These are phyloP conservation scores for Acorus calamus DNA, from an alignment of 106 monocot species.

Conservation along the genomic window DNA sequence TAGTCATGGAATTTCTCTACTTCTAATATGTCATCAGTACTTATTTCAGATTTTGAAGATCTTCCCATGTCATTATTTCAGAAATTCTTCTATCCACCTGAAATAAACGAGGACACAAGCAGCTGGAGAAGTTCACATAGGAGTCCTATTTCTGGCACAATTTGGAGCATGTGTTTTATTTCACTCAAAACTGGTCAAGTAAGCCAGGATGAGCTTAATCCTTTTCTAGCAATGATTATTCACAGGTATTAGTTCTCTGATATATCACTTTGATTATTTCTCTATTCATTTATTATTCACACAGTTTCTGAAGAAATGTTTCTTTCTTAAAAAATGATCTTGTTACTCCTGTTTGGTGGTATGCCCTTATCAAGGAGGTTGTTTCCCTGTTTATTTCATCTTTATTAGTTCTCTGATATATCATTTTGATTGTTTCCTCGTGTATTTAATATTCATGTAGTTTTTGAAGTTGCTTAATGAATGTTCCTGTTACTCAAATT, in stretches of 20 bases:
- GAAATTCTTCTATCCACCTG: conserved; percentile 77
- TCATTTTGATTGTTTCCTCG: background rate
- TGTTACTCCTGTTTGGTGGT: no score
- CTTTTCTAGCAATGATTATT: conserved; percentile 62
- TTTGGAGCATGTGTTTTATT: conserved; percentile 98
- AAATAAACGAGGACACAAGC: conserved; percentile 36
- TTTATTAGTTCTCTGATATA: conserved; percentile 27
- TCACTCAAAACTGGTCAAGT: conserved; percentile 26
- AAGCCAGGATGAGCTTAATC: conserved; percentile 31
- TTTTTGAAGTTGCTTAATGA: background rate
- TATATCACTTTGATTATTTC: conserved; percentile 8
- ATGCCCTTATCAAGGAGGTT: no score
- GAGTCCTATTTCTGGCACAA: conserved; percentile 47
- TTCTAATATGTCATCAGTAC: conserved; percentile 39
- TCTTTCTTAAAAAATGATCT: no score
- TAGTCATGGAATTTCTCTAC: no score
- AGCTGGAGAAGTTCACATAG: conserved; percentile 10
- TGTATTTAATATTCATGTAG: background rate
- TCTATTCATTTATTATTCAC: background rate
- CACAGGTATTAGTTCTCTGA: conserved; percentile 43
- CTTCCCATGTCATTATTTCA: conserved; percentile 79
- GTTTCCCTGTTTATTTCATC: conserved; percentile 24
- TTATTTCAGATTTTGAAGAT: conserved; percentile 76
- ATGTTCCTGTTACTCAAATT: no score
- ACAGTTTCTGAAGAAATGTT: background rate